Percentiles rank a stretch among this genome's conserved stretches.
Conservation (phyloP, 306 rosid species). For the Acmispon strigosus region DNA sequence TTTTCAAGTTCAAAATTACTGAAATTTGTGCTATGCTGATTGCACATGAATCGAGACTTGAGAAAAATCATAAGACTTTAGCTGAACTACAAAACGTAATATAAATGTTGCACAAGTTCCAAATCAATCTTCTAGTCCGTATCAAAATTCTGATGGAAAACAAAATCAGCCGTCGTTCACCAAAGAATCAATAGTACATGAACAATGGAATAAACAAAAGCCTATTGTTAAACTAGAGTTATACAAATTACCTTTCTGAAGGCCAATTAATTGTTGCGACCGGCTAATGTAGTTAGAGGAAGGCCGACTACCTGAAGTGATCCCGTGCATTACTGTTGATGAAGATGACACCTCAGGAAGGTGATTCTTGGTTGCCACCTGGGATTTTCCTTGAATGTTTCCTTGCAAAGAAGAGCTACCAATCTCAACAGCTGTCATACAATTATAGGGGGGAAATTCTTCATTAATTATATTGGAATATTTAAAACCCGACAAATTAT, state of each 20-base stretch:
- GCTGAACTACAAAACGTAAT: too few species aligned
- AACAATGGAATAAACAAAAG: neutral
- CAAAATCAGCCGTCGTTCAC: too few species aligned
- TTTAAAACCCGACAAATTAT: constrained; percentile 9
- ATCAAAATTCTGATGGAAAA: too few species aligned
- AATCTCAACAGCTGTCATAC: constrained; percentile 49
- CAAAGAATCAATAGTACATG: too few species aligned
- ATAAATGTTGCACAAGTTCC: too few species aligned
- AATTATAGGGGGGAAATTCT: neutral
- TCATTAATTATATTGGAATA: constrained; percentile 16
- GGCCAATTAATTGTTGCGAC: constrained; percentile 52
- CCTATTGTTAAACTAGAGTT: neutral
- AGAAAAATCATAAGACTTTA: too few species aligned
- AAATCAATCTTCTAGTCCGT: too few species aligned
- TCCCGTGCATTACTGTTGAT: constrained; percentile 44
- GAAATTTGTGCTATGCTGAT: too few species aligned
- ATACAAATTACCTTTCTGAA: constrained; percentile 61
- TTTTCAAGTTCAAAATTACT: too few species aligned
- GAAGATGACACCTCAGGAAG: constrained; percentile 41
- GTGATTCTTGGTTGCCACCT: constrained; percentile 48
- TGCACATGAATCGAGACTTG: too few species aligned
- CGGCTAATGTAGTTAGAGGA: constrained; percentile 64
- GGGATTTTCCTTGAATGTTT: constrained; percentile 52
- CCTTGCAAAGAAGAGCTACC: constrained; percentile 45
- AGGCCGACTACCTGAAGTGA: constrained; percentile 53